phyloP scores from a whole-genome alignment of 352 stramenopile species.

The Elongisporangium prolatum region DNA sequence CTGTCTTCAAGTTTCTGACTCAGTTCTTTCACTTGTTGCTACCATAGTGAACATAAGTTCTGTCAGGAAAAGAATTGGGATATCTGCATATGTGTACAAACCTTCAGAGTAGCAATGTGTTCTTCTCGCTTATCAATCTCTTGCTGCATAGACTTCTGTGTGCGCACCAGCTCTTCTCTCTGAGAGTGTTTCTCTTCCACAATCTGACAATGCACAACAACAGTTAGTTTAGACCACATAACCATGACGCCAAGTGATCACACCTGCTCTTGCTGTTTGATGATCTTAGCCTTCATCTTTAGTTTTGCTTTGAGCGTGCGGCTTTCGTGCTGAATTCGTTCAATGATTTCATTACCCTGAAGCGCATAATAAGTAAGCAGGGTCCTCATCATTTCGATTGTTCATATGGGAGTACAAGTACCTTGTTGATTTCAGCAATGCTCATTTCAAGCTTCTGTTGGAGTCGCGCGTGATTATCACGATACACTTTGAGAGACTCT shows the following conservation, averaged over 20 bases:
- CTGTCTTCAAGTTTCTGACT: slow-evolving; percentile 85
- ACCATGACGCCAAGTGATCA: background rate
- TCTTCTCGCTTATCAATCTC: slow-evolving; percentile 72
- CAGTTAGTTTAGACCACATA: slow-evolving; percentile 2
- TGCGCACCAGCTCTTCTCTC: slow-evolving; percentile 49
- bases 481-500: slow-evolving; percentile 85
- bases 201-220: slow-evolving; percentile 24
- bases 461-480: slow-evolving; percentile 74
- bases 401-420: slow-evolving; percentile 9
- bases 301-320: slow-evolving; percentile 74
- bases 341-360: slow-evolving; percentile 88
- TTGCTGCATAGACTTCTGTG: slow-evolving; percentile 62
- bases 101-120: slow-evolving; percentile 54
- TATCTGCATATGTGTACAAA: slow-evolving; percentile 10
- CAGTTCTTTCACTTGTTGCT: slow-evolving; percentile 67
- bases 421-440: slow-evolving; percentile 91
- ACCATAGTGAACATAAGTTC: background rate
- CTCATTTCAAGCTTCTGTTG: slow-evolving; percentile 87
- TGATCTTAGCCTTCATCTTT: slow-evolving; percentile 85
- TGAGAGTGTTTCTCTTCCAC: slow-evolving; percentile 79
- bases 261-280: slow-evolving; percentile 87
- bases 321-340: slow-evolving; percentile 84
- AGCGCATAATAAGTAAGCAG: background rate
- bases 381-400: no score
- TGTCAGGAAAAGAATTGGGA: slow-evolving; percentile 1